These are phyloP conservation scores for Astragalus glycyphyllos DNA, from an alignment of 306 rosid species.

Conservation along the genomic window DNA sequence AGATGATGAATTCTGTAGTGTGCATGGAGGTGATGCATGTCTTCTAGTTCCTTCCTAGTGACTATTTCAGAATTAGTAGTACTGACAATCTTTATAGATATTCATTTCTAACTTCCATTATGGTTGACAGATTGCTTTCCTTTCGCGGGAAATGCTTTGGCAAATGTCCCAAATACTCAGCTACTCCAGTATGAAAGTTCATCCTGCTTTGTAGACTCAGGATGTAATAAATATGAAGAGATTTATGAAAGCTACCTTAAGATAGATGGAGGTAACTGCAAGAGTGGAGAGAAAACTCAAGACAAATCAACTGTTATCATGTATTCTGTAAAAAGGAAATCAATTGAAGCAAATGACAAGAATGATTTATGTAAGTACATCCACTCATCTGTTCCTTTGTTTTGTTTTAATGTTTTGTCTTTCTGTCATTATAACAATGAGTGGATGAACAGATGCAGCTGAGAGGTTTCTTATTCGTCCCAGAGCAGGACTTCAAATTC, in stretches of 20 bases:
- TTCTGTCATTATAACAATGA: constrained; percentile 24
- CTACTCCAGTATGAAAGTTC: constrained; percentile 74
- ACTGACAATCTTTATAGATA: constrained; percentile 4
- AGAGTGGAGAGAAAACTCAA: constrained; percentile 59
- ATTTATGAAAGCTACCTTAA: constrained; percentile 76
- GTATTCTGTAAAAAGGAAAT: constrained; percentile 74
- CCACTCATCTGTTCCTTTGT: too few species aligned
- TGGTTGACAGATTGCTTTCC: constrained; percentile 72
- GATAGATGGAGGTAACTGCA: constrained; percentile 59
- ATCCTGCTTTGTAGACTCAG: constrained; percentile 69
- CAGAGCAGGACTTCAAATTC: constrained; percentile 63
- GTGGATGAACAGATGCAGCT: constrained; percentile 60
- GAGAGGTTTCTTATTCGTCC: constrained; percentile 74
- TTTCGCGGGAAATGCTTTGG: constrained; percentile 55
- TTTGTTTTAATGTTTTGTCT: not conserved
- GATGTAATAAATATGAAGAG: constrained; percentile 61
- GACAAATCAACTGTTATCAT: constrained; percentile 73
- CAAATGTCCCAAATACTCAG: constrained; percentile 58
- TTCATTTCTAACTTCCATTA: constrained; percentile 23
- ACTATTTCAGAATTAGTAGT: constrained; percentile 17
- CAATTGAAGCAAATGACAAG: constrained; percentile 61
- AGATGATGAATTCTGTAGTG: constrained; percentile 87
- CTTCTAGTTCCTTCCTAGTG: constrained; percentile 12
- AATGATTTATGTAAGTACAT: constrained; percentile 59
- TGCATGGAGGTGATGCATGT: constrained; percentile 76